Base-by-base conservation (phyloP, 177 flowering plant genomes). In the Tripterygium wilfordii region DNA sequence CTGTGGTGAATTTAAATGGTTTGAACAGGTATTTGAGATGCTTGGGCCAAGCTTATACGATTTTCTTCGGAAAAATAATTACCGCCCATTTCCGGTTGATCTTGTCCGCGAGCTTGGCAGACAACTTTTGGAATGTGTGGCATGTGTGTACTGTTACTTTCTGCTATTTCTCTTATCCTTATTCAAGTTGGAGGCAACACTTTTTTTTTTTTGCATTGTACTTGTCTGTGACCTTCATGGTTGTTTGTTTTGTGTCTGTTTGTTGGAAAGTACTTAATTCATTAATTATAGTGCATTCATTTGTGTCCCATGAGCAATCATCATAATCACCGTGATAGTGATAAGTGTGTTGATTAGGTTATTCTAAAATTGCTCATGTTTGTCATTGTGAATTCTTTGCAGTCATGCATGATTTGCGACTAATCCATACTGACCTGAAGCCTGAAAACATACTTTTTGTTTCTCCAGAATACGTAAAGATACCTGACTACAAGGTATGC, bases 11-110 rank as follows among this genome's bases (percentile, higher is more conserved):
- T 71, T 67, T 53, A 71, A 71, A 76, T 75, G 82, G 57, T 77
- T 53, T 65, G 48, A 69, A 75, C 90, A 86, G 95, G 91, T 86
- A 23, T 86, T 74, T 77, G 95, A 83, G 88, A 86, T 77, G 95
- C 88, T 86, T 75, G 95, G 95, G 45, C 95, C 91, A 61, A 86
- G 95, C 75, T 73, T 80, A 63, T 82, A 72, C 62, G 85, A 88
- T 77, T 80, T 82, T 75, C 82, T 84, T 30, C 81, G 84, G 65
- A 86, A 84, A 79, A 87, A 82, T 80, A 80, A 68, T 70, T 85
- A 88, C 59, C 81, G 81, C 58, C 69, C 94, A 49, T 88, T 85
- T 74, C 94, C 96, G 40, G 79, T 88, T 69, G 88, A 85, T 69
- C 86, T 85, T 47, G 94, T 83, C 49, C 86, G 94, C 29, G 95